phyloP scores from a whole-genome alignment of 225 moss, liverwort and hornwort species.

The Rhytidiadelphus loreus region DNA sequence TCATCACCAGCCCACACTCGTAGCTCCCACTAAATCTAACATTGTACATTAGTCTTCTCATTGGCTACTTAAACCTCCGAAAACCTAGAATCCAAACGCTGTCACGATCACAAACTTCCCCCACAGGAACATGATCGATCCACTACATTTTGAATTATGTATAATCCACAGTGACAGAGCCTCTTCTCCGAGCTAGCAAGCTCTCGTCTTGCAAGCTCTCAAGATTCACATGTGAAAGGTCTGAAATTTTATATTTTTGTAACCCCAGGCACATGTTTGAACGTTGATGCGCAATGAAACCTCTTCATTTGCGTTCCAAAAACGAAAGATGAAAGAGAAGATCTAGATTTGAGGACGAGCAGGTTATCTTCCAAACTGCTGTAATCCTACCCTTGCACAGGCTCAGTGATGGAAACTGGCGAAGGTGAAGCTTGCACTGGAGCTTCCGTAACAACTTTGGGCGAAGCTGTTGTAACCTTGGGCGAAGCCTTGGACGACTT shows the following conservation, averaged over 20 bases:
- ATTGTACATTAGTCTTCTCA: constrained; percentile 10
- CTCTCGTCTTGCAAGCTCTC: background rate
- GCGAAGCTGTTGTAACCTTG: background rate
- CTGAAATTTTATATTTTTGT: background rate
- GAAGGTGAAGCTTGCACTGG: background rate
- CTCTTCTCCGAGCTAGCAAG: background rate
- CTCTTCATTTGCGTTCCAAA: background rate
- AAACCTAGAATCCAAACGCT: background rate
- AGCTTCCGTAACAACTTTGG: background rate
- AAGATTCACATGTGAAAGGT: background rate
- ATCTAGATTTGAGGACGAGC: background rate
- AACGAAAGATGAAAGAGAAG: background rate
- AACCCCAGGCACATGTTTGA: background rate
- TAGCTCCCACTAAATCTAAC: background rate
- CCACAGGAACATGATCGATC: background rate
- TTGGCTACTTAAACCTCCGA: background rate
- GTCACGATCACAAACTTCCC: background rate
- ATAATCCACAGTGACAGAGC: background rate
- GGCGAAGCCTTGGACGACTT: background rate
- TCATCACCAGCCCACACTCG: background rate
- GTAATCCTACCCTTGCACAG: background rate
- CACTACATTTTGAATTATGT: background rate
- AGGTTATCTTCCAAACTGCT: background rate
- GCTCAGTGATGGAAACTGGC: background rate
- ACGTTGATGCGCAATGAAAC: background rate